phyloP scores from a whole-genome alignment of 805 yeast species.

The Phaffomyces thermotolerans region DNA sequence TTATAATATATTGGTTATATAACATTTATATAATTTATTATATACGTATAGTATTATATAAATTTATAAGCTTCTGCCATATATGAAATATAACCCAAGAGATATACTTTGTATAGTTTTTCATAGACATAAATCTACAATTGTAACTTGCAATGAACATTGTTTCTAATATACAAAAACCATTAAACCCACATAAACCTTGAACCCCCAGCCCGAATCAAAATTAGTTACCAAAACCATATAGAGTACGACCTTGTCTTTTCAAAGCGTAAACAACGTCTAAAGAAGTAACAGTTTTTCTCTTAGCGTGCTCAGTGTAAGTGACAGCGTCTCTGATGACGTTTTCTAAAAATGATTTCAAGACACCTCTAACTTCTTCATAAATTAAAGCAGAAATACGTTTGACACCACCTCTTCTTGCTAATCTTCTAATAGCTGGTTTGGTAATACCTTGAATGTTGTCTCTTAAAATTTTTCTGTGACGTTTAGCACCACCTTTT shows the following conservation, averaged over 20 bases:
- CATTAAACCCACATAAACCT: too few relatives aligned
- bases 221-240: slow-evolving; percentile 98
- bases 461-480: slow-evolving; percentile 98
- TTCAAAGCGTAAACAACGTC: slow-evolving; percentile 98
- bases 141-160: too few relatives aligned
- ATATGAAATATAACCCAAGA: too few relatives aligned
- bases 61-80: too few relatives aligned
- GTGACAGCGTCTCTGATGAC: slow-evolving; percentile 99
- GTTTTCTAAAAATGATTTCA: slow-evolving; percentile 91
- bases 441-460: slow-evolving; percentile 99
- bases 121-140: too few relatives aligned
- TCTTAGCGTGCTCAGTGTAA: slow-evolving; percentile 99
- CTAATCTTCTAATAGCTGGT: slow-evolving; percentile 99
- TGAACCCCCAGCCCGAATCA: too few relatives aligned
- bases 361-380: slow-evolving; percentile 97
- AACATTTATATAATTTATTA: too few relatives aligned
- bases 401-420: slow-evolving; percentile 99
- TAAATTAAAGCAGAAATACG: slow-evolving; percentile 98
- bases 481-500: slow-evolving; percentile 99
- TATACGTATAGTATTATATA: too few relatives aligned
- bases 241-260: slow-evolving; percentile 99
- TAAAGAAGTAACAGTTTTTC: slow-evolving; percentile 98
- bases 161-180: too few relatives aligned
- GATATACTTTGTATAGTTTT: too few relatives aligned
- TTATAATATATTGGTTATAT: too few relatives aligned